Evolutionary conservation across 1,284 basidiomycete genomes (phyloP), one percentile per base, ranked within the genome.

Genomic region (Naganishia sp.): DNA sequence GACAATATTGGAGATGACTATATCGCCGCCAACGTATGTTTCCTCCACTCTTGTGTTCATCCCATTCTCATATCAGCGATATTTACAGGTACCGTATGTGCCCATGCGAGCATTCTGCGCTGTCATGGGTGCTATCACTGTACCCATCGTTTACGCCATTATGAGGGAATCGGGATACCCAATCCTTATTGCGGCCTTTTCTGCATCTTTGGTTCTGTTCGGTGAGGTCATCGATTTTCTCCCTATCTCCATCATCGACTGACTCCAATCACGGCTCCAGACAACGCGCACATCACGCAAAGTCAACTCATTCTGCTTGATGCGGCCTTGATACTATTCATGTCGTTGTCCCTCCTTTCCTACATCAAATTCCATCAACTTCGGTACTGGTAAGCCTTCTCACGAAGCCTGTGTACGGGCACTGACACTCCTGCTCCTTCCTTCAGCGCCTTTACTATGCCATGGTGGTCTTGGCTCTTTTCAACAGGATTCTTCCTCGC

Each of bases 121-220:
- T 1, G 84, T 97, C 71, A 82, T 99, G 53, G 93, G 93, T 56
- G 89, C 89, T 78, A 80, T 96, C 23, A 96, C 94, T 0, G 82
- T 97, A 11, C 91, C 94, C 0, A 82, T 99, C 70, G 88, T 99
- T 2, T 99, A 94, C 76, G 88, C 86, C 18, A 98, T 94, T 78
- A 98, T 99, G 96, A 90, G 96, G 78, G 92, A 98, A 82, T 90
- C 90, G 68, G 96, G 96, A 7, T 95, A 95, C 78, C 93, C 94
- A 1, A 89, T 92, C 13, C 82, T 91, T 54, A 88, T 97, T 66
- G 87, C 91, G 4, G 87, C 90, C 0, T 92, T 98, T 75, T 94
- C 92, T 53, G 92, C 95, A 1, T 80, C 81, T 59, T 82, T 99
- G 23, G 80, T 99, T 70, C 81, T 95, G 4, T 91, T 98, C 71